Base-by-base conservation (phyloP, 2,329 filamentous ascomycete species). In the Aspergillus tamarii region DNA sequence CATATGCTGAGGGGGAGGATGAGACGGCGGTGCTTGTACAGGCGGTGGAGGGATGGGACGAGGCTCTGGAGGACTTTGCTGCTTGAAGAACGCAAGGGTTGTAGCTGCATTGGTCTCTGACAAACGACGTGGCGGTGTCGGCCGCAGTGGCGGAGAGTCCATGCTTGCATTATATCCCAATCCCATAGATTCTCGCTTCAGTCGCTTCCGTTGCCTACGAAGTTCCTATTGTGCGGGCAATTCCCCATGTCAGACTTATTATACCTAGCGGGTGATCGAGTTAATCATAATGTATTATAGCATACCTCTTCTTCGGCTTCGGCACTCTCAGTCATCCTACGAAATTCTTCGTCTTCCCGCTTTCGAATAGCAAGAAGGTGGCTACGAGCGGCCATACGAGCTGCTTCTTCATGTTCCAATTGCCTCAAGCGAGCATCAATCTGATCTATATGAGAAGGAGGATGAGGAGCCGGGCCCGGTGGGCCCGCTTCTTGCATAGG, bases 141-240 rank as follows among this genome's bases (percentile, higher is more conserved):
- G 76, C 39, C 75, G 74, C 45, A 77, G 68, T 21, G 77, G 77
- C 45, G 77, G 76, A 48, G 77, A 78, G 64, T 79, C 77, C 16
- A 69, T 65, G 28, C 66, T 68, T 16, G 71, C 67, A 63, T 79
- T 77, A 50, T 67, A 68, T n/a, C 73, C 72, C 14, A 79, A 64
- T 11, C 77, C 77, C 77, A 79, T 79, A 0, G 77, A 79, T 59
- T 79, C 77, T 55, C 77, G 72, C 69, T 79, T 79, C 41, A 79
- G 46, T 45, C 74, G 72, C 65, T 79, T 79, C 58, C 76, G 71
- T 69, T 78, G 76, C 63, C 76, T 73, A 62, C 77, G 76, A 21
- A 79, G 72, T 36, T 79, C 77, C 77, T 79, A 50, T 36, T 32
- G 32, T 26, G 57, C 45, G 61, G 41, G n/a, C 19, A 34, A 28